A percentile compares a stretch with the other conserved stretches of the same genome.
Conservation (phyloP, 2,329 filamentous ascomycete genomes). For the Emergomyces pasteurianus region DNA sequence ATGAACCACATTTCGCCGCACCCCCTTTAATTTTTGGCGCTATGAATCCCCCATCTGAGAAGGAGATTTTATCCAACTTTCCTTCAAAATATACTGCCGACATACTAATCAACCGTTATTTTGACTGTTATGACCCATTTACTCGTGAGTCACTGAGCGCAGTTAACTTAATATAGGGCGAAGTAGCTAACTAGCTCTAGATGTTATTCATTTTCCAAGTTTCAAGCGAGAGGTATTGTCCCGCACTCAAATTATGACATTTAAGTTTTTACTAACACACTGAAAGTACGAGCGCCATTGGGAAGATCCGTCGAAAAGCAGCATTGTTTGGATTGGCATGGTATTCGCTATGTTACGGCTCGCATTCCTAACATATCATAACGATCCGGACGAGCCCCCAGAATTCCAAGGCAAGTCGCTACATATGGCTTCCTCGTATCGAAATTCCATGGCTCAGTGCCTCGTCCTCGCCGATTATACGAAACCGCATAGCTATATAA, state of each 20-base stretch:
- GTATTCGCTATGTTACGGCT: constrained; percentile 54
- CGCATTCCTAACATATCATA: constrained; percentile 50
- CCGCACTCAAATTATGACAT: not conserved
- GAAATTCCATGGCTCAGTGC: constrained; percentile 50
- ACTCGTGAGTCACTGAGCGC: constrained; percentile 37
- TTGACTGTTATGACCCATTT: constrained; percentile 63
- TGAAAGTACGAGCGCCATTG: constrained; percentile 50
- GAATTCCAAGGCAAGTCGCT: constrained; percentile 48
- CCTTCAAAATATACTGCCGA: constrained; percentile 75
- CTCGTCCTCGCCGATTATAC: constrained; percentile 52
- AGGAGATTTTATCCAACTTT: constrained; percentile 66
- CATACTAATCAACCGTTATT: constrained; percentile 75
- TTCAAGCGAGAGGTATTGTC: constrained; percentile 58
- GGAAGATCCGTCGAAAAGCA: constrained; percentile 45
- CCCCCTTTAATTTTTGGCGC: constrained; percentile 71
- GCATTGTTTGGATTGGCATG: constrained; percentile 50
- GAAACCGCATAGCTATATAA: constrained; percentile 46
- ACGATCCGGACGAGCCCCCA: constrained; percentile 50
- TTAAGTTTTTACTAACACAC: constrained; percentile 3
- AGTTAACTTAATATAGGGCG: not conserved
- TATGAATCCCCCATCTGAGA: constrained; percentile 54
- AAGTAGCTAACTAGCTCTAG: constrained; percentile 27
- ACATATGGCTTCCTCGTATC: constrained; percentile 33
- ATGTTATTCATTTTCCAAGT: constrained; percentile 69
- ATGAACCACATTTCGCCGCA: constrained; percentile 43